phyloP scores from a whole-genome alignment of 1,284 basidiomycete genomes.

The Mycosarcoma mackinlayi region DNA sequence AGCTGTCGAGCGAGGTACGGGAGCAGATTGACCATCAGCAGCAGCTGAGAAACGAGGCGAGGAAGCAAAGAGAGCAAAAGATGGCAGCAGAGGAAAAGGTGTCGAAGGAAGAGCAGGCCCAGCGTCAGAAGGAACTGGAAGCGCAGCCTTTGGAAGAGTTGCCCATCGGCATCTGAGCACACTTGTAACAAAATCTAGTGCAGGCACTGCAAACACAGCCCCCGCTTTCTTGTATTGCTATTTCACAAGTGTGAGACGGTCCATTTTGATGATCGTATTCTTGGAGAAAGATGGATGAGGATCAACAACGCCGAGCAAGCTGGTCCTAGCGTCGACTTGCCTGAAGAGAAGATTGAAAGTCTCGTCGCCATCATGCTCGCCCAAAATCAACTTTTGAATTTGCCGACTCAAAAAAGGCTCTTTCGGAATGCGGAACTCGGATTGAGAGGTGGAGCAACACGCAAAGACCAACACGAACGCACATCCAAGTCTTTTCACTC shows the following conservation, averaged over 20 bases:
- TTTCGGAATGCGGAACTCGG: slow-evolving; percentile 5
- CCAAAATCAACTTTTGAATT: no score
- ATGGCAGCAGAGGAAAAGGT: slow-evolving; percentile 16
- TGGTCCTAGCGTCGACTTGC: no score
- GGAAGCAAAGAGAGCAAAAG: slow-evolving; percentile 18
- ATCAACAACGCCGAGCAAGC: no score
- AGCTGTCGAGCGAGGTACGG: slow-evolving; percentile 39
- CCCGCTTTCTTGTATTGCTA: no score
- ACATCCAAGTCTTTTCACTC: not conserved
- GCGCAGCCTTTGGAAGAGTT: slow-evolving; percentile 41
- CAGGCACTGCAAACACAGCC: not conserved
- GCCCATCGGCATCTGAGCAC: slow-evolving; percentile 5
- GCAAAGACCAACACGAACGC: slow-evolving; percentile 15
- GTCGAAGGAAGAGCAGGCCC: slow-evolving; percentile 26
- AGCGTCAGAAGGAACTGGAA: slow-evolving; percentile 34
- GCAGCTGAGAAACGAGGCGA: slow-evolving; percentile 20
- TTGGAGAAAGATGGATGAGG: no score
- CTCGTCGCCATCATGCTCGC: no score
- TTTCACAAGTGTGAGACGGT: no score
- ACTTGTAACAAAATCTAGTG: not conserved
- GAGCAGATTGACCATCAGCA: slow-evolving; percentile 33
- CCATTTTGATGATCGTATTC: no score
- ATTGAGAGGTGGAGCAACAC: slow-evolving; percentile 17
- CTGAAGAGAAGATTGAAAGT: no score
- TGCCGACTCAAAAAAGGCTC: not conserved